Conservation (phyloP, 2,329 filamentous ascomycete genomes). For the Fusarium piperis region DNA sequence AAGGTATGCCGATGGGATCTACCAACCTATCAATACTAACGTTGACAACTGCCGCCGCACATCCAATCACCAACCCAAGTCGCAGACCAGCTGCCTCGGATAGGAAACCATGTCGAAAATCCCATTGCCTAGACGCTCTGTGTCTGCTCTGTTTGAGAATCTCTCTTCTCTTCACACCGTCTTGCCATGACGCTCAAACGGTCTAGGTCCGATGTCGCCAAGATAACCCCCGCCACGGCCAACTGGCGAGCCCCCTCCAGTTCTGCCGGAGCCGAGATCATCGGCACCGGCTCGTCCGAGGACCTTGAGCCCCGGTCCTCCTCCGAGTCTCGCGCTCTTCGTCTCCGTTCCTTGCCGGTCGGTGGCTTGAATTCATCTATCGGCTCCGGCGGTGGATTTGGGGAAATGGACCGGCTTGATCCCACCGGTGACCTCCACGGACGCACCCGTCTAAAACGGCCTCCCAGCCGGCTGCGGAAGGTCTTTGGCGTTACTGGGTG, state of each 20-base stretch:
- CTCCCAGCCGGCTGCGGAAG: conserved; percentile 37
- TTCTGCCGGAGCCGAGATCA: conserved; percentile 28
- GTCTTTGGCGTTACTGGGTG: conserved; percentile 39
- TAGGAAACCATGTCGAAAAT: conserved; percentile 16
- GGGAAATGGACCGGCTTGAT: conserved; percentile 29
- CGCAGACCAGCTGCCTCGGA: conserved; percentile 31
- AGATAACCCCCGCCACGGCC: conserved; percentile 40
- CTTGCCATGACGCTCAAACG: conserved; percentile 44
- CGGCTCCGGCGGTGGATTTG: conserved; percentile 15
- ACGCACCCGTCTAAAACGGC: conserved; percentile 38
- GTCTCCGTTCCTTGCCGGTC: conserved; percentile 44
- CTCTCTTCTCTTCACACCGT: conserved; percentile 12
- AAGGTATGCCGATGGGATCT: conserved; percentile 29
- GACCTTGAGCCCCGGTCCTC: conserved; percentile 39
- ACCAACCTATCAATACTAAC: conserved; percentile 12
- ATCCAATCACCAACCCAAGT: conserved; percentile 28
- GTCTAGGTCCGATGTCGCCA: conserved; percentile 47
- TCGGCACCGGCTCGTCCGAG: conserved; percentile 24
- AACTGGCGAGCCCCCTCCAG: conserved; percentile 38
- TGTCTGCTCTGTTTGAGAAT: background rate
- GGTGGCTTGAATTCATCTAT: conserved; percentile 19
- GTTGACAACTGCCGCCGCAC: conserved; percentile 3
- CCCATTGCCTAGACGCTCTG: background rate
- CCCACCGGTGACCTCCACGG: conserved; percentile 37
- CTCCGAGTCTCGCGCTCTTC: conserved; percentile 44